phyloP scores from a whole-genome alignment of 192 early-diverging fungal genomes.

The Lobosporangium transversale region DNA sequence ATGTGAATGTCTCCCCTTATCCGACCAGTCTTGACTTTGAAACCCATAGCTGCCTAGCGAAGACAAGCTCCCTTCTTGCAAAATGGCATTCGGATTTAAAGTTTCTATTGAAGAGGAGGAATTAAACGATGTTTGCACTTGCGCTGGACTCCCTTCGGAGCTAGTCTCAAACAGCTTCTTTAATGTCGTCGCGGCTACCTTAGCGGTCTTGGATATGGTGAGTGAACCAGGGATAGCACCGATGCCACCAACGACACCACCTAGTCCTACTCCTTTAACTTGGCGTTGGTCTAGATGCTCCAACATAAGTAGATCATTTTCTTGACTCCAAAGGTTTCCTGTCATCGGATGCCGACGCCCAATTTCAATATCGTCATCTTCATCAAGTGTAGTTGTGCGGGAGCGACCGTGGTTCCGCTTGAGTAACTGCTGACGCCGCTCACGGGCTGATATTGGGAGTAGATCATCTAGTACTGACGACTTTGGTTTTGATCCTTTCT shows the following conservation, averaged over 20 bases:
- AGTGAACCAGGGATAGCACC: conserved; percentile 39
- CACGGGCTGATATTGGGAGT: conserved; percentile 12
- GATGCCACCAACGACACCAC: conserved; percentile 42
- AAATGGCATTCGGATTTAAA: conserved; percentile 27
- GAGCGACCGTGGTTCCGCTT: background rate
- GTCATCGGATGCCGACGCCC: conserved; percentile 8
- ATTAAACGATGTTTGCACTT: background rate
- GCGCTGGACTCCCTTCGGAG: too few relatives aligned
- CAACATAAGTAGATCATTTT: conserved; percentile 37
- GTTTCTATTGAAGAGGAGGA: conserved; percentile 5
- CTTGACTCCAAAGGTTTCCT: conserved; percentile 42
- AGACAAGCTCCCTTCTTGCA: too few relatives aligned
- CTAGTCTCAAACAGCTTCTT: background rate
- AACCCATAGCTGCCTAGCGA: too few relatives aligned
- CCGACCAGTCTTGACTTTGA: conserved; percentile 40
- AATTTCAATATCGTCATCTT: conserved; percentile 23
- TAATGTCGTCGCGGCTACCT: background rate
- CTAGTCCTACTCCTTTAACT: conserved; percentile 40
- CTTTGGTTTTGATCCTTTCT: conserved; percentile 12
- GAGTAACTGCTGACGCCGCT: conserved; percentile 3
- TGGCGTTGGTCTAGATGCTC: conserved; percentile 36
- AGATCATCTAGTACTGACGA: conserved; percentile 7
- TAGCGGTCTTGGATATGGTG: conserved; percentile 21
- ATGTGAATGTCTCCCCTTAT: background rate
- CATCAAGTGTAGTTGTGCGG: background rate